Conservation (phyloP, 225 moss, liverwort and hornwort genomes). For the Pseudoscleropodium purum region DNA sequence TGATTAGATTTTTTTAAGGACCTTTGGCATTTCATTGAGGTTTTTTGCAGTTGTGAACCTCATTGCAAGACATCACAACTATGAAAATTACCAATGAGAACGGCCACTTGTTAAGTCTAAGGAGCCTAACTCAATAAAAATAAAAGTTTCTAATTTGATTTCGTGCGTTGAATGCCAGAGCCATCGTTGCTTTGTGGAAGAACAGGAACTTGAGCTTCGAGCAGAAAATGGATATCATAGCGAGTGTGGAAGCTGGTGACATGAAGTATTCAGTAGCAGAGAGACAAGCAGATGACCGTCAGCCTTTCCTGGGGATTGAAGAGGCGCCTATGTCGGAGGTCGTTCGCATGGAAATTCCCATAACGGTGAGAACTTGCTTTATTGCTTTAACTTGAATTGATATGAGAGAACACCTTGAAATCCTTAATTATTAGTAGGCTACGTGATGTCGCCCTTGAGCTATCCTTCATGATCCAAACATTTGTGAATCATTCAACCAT, state of each 20-base stretch:
- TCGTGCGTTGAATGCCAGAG: conserved; percentile 21
- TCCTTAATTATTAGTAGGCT: not conserved
- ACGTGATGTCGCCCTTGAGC: not conserved
- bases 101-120: not conserved
- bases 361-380: conserved; percentile 7
- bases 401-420: not conserved
- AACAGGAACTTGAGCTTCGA: conserved; percentile 73
- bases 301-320: conserved; percentile 65
- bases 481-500: not conserved
- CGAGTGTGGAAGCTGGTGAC: conserved; percentile 74
- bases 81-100: not conserved
- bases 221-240: conserved; percentile 86
- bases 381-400: not conserved
- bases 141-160: not conserved
- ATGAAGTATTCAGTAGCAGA: conserved; percentile 79
- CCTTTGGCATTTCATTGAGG: not conserved
- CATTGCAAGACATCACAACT: not conserved
- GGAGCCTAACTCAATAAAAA: not conserved
- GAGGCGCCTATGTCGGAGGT: conserved; percentile 75
- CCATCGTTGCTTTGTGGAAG: conserved; percentile 87
- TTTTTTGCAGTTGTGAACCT: not conserved
- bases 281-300: conserved; percentile 66
- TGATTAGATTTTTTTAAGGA: not conserved
- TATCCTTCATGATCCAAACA: not conserved
- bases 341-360: conserved; percentile 20